These are phyloP conservation scores for Phytopythium boreale DNA, from an alignment of 352 stramenopile genomes.

Conservation along the genomic window DNA sequence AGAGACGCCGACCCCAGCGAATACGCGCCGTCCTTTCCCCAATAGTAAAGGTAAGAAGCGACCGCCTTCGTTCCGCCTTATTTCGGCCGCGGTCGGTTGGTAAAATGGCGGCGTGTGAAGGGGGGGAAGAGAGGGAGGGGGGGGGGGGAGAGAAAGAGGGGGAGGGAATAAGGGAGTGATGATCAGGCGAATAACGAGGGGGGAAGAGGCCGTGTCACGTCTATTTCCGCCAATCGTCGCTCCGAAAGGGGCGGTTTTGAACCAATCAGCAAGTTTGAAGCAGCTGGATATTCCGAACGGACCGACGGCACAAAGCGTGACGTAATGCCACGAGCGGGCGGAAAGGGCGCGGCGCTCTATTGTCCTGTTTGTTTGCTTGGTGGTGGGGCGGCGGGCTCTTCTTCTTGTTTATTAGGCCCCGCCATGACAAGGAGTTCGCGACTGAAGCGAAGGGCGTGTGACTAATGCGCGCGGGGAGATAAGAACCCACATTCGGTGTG, in stretches of 20 bases:
- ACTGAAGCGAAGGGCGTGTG: neutral
- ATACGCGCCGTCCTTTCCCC: neutral
- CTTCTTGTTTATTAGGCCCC: too few species aligned
- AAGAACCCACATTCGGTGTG: neutral
- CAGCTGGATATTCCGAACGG: slow-evolving; percentile 8
- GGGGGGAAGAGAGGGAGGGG: neutral
- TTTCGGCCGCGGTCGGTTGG: slow-evolving; percentile 1
- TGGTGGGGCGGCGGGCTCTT: too few species aligned
- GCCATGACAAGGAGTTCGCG: neutral
- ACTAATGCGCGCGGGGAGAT: neutral
- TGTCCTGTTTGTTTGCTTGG: too few species aligned
- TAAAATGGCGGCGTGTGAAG: slow-evolving; percentile 6
- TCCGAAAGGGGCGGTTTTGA: neutral
- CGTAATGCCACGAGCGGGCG: neutral
- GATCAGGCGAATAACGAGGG: neutral
- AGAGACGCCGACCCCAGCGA: neutral
- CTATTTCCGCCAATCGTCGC: slow-evolving; percentile 6
- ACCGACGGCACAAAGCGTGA: slow-evolving; percentile 1
- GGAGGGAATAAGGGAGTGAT: slow-evolving; percentile 1
- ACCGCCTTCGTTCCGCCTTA: neutral
- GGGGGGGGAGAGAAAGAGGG: neutral
- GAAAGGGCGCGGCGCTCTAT: neutral
- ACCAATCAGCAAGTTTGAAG: slow-evolving; percentile 1
- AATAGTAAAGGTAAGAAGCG: neutral
- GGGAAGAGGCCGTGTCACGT: too few species aligned